Evolutionary conservation across 768 basidiomycete species (phyloP).

Genomic region (Podaxis sp.): DNA sequence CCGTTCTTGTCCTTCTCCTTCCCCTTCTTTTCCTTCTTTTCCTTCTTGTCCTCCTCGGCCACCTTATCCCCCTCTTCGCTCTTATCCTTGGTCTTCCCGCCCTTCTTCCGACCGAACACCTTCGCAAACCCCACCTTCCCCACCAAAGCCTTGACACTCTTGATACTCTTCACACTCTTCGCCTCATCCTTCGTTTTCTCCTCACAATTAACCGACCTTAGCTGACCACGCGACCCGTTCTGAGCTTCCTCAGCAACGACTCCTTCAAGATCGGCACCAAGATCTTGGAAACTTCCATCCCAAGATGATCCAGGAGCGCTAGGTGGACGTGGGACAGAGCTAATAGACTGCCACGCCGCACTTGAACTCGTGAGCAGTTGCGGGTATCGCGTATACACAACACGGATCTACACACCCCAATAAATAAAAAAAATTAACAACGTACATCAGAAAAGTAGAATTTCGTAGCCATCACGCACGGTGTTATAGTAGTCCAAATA

Average conservation of each 20-base stretch:
- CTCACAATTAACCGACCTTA: not conserved
- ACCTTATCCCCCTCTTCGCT: not conserved
- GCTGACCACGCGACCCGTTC: not conserved
- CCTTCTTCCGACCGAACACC: not conserved
- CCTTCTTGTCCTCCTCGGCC: not conserved
- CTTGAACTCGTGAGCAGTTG: conserved; percentile 22
- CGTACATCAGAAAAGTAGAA: not conserved
- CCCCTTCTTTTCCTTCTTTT: too few species aligned
- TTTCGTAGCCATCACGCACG: conserved; percentile 16
- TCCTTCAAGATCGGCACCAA: not conserved
- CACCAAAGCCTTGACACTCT: not conserved
- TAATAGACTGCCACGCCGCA: conserved; percentile 24
- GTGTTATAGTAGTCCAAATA: conserved; percentile 26
- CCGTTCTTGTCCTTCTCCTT: not conserved
- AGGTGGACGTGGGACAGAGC: conserved; percentile 13
- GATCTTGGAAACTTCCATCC: conserved; percentile 8
- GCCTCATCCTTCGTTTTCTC: not conserved
- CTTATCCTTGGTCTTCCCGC: not conserved
- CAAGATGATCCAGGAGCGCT: conserved; percentile 12
- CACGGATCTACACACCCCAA: conserved; percentile 19
- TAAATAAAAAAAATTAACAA: not conserved
- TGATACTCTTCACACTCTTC: not conserved
- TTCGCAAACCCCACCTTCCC: not conserved
- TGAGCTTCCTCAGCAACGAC: not conserved
- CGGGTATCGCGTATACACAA: conserved; percentile 22